Percentiles rank a stretch among this genome's conserved stretches.
Conservation (phyloP, 2,329 filamentous ascomycete species). For the Colletotrichum kahawae region DNA sequence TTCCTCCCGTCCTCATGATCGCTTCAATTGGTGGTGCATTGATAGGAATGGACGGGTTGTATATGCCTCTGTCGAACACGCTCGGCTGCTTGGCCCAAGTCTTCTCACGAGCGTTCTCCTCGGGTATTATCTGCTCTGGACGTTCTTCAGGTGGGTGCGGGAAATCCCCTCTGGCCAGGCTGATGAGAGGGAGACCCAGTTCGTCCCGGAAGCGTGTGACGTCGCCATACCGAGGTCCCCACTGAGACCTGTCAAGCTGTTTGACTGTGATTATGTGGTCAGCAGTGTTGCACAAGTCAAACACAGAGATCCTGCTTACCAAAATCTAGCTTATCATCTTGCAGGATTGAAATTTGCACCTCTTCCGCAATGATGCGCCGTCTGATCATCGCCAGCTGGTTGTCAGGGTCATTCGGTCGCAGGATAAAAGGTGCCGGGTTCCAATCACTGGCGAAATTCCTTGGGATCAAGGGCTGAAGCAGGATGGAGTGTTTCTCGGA, state of each 20-base stretch:
- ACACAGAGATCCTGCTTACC: neutral
- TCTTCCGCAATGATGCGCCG: constrained; percentile 28
- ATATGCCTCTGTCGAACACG: constrained; percentile 30
- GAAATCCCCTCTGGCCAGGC: neutral
- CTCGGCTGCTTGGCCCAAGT: constrained; percentile 32
- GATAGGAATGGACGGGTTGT: constrained; percentile 38
- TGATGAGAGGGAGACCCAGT: neutral
- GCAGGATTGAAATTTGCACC: constrained; percentile 21
- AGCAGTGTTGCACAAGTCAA: neutral
- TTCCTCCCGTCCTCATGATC: constrained; percentile 37
- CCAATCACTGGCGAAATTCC: neutral
- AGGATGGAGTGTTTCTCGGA: neutral
- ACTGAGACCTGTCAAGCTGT: constrained; percentile 1
- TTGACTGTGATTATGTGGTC: neutral
- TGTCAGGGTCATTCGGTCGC: constrained; percentile 25
- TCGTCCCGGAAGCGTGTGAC: neutral
- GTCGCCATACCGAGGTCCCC: constrained; percentile 27
- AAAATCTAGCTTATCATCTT: constrained; percentile 9
- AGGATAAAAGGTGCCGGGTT: constrained; percentile 19
- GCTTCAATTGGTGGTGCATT: constrained; percentile 39
- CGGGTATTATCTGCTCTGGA: neutral
- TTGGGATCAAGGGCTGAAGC: neutral
- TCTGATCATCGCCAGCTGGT: constrained; percentile 29
- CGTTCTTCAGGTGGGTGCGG: neutral
- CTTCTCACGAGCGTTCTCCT: constrained; percentile 29